Percentiles rank a stretch among this genome's conserved stretches.
phyloP scores from a whole-genome alignment of 108 stramenopile genomes.

The Cyclotella kingstonii region DNA sequence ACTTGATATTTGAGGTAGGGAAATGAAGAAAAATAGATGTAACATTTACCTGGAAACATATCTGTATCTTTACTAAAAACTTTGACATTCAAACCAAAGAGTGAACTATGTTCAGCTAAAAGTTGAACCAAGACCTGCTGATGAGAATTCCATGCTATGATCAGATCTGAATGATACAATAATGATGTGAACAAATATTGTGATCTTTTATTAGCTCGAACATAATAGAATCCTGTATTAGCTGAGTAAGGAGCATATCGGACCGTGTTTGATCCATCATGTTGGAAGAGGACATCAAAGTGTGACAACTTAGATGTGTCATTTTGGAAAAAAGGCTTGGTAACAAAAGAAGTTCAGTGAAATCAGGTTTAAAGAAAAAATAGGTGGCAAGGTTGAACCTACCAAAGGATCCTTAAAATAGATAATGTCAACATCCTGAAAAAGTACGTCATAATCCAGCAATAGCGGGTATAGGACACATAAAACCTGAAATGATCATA shows the following conservation, averaged over 20 bases:
- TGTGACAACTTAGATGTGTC: slow-evolving; percentile 17
- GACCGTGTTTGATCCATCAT: slow-evolving; percentile 70
- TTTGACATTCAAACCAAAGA: slow-evolving; percentile 77
- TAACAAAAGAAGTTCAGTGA: too few species aligned
- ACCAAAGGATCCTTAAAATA: slow-evolving; percentile 14
- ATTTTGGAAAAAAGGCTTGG: slow-evolving; percentile 35
- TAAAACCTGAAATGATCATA: slow-evolving; percentile 27
- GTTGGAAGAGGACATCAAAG: slow-evolving; percentile 70
- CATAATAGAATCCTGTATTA: slow-evolving; percentile 88
- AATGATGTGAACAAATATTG: slow-evolving; percentile 66
- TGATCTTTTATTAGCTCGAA: slow-evolving; percentile 62
- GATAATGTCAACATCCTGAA: slow-evolving; percentile 74
- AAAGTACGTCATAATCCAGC: slow-evolving; percentile 80
- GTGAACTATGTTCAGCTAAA: slow-evolving; percentile 66
- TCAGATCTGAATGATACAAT: slow-evolving; percentile 60
- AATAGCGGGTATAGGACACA: slow-evolving; percentile 61
- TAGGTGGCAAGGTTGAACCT: too few species aligned
- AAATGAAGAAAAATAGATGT: not conserved
- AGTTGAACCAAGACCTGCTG: slow-evolving; percentile 71
- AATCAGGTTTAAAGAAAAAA: too few species aligned
- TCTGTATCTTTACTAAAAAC: slow-evolving; percentile 52
- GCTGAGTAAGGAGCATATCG: slow-evolving; percentile 62
- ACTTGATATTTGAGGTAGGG: not conserved
- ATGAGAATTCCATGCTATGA: slow-evolving; percentile 62
- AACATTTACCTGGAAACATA: slow-evolving; percentile 48